Conservation (phyloP, 805 yeast species). For the Saccharomycopsis schoenii region DNA sequence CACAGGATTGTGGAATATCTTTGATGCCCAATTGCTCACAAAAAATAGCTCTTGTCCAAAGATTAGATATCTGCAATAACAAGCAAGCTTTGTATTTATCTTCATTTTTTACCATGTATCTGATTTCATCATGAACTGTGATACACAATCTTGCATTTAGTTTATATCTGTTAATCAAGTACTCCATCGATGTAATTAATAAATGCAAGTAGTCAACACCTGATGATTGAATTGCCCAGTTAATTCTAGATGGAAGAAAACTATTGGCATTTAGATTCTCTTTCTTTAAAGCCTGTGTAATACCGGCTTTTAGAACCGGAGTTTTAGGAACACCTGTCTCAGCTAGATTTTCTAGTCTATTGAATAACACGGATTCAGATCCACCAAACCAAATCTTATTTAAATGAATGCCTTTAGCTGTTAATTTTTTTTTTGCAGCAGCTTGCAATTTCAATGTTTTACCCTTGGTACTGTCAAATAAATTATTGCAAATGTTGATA, state of each 20-base stretch:
- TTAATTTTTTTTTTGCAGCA: conserved; percentile 25
- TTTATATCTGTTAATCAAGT: conserved; percentile 51
- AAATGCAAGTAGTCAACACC: conserved; percentile 95
- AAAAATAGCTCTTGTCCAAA: conserved; percentile 96
- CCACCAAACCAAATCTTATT: conserved; percentile 71
- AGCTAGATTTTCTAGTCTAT: conserved; percentile 80
- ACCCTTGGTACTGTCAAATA: conserved; percentile 85
- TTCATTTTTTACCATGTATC: conserved; percentile 66
- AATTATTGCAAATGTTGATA: conserved; percentile 44
- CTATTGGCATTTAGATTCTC: conserved; percentile 53
- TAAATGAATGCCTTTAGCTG: conserved; percentile 20
- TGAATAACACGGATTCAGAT: conserved; percentile 85
- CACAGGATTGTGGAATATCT: conserved; percentile 89
- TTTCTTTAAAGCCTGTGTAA: conserved; percentile 71
- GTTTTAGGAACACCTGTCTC: conserved; percentile 72
- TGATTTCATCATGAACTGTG: conserved; percentile 91
- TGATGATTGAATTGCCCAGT: conserved; percentile 97
- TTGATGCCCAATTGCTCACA: conserved; percentile 84
- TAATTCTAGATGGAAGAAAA: conserved; percentile 82
- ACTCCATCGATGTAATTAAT: conserved; percentile 78
- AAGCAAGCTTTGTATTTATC: conserved; percentile 72
- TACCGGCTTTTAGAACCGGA: conserved; percentile 88
- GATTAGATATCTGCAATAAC: conserved; percentile 77
- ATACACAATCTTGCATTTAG: conserved; percentile 70
- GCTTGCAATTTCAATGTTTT: conserved; percentile 21